phyloP scores from a whole-genome alignment of 2,329 filamentous ascomycete species.

The Sporothrix protearum region DNA sequence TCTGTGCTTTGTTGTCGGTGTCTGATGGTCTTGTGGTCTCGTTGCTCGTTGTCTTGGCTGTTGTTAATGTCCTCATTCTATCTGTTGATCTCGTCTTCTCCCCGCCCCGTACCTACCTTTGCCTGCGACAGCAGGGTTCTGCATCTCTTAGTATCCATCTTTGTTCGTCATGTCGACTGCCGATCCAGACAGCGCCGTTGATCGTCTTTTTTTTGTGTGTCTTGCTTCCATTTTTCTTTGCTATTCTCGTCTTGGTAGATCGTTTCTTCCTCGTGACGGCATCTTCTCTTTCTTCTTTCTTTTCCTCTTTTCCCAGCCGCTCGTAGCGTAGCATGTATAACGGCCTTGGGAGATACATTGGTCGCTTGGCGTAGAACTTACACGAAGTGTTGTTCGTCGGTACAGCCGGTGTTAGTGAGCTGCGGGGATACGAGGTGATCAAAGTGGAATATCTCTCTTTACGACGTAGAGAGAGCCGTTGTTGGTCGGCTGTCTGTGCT shows the following conservation, averaged over 20 bases:
- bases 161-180: neutral
- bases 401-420: neutral
- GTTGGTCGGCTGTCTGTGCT: neutral
- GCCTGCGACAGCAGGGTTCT: neutral
- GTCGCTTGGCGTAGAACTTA: neutral
- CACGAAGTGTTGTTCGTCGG: neutral
- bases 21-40: too few species aligned
- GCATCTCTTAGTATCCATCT: neutral
- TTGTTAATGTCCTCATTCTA: neutral
- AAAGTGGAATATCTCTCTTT: neutral
- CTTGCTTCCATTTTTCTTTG: neutral
- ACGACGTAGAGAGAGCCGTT: neutral
- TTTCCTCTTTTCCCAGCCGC: neutral
- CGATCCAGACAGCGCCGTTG: neutral
- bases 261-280: neutral
- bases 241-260: neutral
- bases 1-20: neutral
- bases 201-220: neutral
- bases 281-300: neutral
- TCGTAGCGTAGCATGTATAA: neutral
- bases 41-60: neutral
- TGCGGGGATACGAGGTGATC: neutral
- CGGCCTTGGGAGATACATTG: neutral
- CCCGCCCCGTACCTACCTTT: neutral
- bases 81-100: neutral